Percentiles rank a stretch among this genome's conserved stretches.
phyloP scores from a whole-genome alignment of 2,329 filamentous ascomycete genomes.

The Epicoccum nigrum region DNA sequence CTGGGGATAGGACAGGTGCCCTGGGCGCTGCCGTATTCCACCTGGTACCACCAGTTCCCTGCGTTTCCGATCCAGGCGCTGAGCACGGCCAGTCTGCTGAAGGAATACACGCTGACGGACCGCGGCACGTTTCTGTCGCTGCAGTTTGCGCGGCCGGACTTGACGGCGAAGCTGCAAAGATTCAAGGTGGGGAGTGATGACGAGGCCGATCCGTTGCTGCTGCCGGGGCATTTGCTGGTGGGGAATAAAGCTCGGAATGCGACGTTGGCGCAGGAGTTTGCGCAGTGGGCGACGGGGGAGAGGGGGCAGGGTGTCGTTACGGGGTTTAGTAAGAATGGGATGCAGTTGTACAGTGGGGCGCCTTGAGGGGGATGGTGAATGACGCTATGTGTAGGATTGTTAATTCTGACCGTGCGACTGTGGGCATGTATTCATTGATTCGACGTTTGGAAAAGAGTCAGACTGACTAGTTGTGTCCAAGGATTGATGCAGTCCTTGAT shows the following conservation, averaged over 20 bases:
- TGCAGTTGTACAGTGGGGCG: conserved; percentile 48
- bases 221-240: conserved; percentile 53
- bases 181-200: conserved; percentile 49
- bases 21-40: conserved; percentile 53
- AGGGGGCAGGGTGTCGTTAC: conserved; percentile 49
- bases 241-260: conserved; percentile 45
- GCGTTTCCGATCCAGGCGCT: conserved; percentile 56
- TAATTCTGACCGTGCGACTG: too few relatives aligned
- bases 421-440: too few relatives aligned
- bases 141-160: conserved; percentile 18
- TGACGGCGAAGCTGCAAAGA: conserved; percentile 46
- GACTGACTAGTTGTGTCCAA: too few relatives aligned
- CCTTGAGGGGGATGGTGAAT: too few relatives aligned
- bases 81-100: conserved; percentile 48
- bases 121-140: conserved; percentile 54
- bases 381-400: too few relatives aligned
- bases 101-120: conserved; percentile 58
- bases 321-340: conserved; percentile 48
- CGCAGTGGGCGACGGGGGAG: conserved; percentile 47
- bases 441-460: too few relatives aligned
- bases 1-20: conserved; percentile 55
- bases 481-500: too few relatives aligned
- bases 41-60: conserved; percentile 57
- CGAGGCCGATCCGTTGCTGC: conserved; percentile 49
- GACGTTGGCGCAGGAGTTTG: conserved; percentile 47